Percentiles rank a stretch among this genome's conserved stretches.
These are phyloP conservation scores for Metschnikowia henanensis DNA, from an alignment of 805 yeast genomes.

Conservation along the genomic window DNA sequence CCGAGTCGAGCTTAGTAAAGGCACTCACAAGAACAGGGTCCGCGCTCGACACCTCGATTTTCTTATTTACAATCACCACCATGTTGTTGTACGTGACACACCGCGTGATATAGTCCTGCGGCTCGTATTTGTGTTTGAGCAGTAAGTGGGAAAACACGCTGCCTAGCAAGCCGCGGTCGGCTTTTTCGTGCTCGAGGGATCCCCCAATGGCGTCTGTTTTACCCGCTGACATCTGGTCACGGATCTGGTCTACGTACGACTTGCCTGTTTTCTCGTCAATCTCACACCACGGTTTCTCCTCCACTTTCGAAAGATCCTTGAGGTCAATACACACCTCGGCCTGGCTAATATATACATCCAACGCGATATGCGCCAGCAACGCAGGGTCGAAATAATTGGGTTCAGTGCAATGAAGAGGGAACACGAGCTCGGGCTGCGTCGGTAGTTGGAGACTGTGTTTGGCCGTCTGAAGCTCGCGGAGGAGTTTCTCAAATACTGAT, in stretches of 20 bases:
- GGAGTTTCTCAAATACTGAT: conserved; percentile 26
- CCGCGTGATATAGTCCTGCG: conserved; percentile 56
- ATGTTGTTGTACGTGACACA: conserved; percentile 57
- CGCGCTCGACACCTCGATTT: conserved; percentile 59
- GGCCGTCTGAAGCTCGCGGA: conserved; percentile 23
- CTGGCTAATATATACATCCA: conserved; percentile 60
- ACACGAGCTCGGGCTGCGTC: conserved; percentile 55
- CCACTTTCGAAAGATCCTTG: conserved; percentile 48
- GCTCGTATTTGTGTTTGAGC: conserved; percentile 31
- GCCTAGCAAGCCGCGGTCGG: conserved; percentile 17
- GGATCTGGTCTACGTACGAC: conserved; percentile 58
- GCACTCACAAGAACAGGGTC: conserved; percentile 68
- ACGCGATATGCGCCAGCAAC: conserved; percentile 45
- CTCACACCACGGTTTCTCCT: conserved; percentile 62
- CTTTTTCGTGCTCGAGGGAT: conserved; percentile 1
- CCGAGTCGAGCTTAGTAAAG: conserved; percentile 59
- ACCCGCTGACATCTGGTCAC: conserved; percentile 49
- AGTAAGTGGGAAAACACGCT: conserved; percentile 27
- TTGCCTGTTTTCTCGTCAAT: conserved; percentile 44
- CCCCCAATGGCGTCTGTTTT: conserved; percentile 8
- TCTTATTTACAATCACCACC: conserved; percentile 63
- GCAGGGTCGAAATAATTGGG: conserved; percentile 44
- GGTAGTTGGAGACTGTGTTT: conserved; percentile 39
- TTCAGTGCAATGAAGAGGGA: conserved; percentile 53
- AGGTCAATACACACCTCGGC: conserved; percentile 65